Base-by-base conservation (phyloP, 768 basidiomycete genomes). In the Tulasnella sp. region DNA sequence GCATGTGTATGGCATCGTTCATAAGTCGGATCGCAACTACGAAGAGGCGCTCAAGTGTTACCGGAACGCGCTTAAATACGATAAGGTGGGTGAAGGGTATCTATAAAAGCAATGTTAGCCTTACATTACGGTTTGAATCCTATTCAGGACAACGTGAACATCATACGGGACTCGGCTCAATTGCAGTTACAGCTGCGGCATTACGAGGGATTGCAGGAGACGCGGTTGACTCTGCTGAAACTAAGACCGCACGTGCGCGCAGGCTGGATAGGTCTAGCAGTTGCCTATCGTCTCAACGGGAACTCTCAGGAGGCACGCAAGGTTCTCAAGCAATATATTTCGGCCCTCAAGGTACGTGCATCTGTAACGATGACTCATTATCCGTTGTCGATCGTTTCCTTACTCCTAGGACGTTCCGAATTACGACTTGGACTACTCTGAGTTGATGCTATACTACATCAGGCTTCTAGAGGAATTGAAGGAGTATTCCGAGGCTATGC, bases 1-100 rank as follows among this genome's bases (percentile, higher is more conserved):
- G 94, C 96, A 99, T 72, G 95, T 98, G 64, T 88, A 91, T 69
- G 96, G 92, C 26, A 85, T 99, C 67, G 83, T 96, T 21, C 88
- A 93, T 70, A 91, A 95, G 71, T 86, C 85, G 8, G 88, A 96
- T 70, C 93, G 88, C 72, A 91, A 95, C 68, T 97, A 91, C 67
- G 89, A 90, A 64, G 92, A 94, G 67, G 93, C 96, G 0, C 77
- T 91, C 67, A 88, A 92, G 67, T 93, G 92, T 24, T 98, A 97
- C 71, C 82, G 79, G 1, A 87, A 90, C 74, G 95, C 94, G 2
- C 74, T 94, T 64, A 79, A 80, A 62, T 88, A 88, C 67, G 96
- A 98, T 74, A 86, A 85, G 75, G 94, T 95, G 67, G 65, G 79
- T 65, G 3, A 17, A 41, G 21, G 10, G 21, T 44, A 29, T 51